Conservation (phyloP, 2,329 filamentous ascomycete genomes). For the Aspergillus sp. region DNA sequence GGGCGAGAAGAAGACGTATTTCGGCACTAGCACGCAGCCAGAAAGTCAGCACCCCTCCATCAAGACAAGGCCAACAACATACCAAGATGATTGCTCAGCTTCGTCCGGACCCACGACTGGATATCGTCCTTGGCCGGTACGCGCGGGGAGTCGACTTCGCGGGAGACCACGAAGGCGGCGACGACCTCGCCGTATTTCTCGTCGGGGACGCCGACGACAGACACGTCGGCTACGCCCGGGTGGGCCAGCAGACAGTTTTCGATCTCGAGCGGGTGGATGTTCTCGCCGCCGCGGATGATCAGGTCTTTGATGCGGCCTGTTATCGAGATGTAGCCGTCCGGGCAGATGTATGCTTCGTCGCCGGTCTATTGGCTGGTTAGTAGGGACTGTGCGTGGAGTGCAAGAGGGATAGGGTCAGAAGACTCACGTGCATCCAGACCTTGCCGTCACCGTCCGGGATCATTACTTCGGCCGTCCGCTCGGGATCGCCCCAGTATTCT, state of each 20-base stretch:
- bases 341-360: constrained; percentile 81
- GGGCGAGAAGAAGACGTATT: constrained; percentile 72
- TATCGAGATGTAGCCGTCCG: constrained; percentile 73
- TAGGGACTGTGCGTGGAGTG: neutral
- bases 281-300: constrained; percentile 91
- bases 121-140: constrained; percentile 50
- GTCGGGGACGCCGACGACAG: constrained; percentile 76
- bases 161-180: constrained; percentile 65
- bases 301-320: constrained; percentile 90
- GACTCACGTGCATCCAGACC: constrained; percentile 65
- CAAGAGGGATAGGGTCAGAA: neutral
- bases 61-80: constrained; percentile 17
- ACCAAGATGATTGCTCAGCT: constrained; percentile 62
- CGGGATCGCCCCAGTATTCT: constrained; percentile 73
- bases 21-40: constrained; percentile 51
- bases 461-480: constrained; percentile 59
- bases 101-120: constrained; percentile 60
- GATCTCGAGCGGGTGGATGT: constrained; percentile 87
- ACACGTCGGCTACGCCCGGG: constrained; percentile 61
- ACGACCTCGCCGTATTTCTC: constrained; percentile 78
- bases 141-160: constrained; percentile 18
- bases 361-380: constrained; percentile 52
- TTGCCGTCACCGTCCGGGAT: constrained; percentile 47
- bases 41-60: neutral
- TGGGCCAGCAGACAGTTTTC: constrained; percentile 79